phyloP scores from a whole-genome alignment of 129 eudicot species.

The Arctium lappa region DNA sequence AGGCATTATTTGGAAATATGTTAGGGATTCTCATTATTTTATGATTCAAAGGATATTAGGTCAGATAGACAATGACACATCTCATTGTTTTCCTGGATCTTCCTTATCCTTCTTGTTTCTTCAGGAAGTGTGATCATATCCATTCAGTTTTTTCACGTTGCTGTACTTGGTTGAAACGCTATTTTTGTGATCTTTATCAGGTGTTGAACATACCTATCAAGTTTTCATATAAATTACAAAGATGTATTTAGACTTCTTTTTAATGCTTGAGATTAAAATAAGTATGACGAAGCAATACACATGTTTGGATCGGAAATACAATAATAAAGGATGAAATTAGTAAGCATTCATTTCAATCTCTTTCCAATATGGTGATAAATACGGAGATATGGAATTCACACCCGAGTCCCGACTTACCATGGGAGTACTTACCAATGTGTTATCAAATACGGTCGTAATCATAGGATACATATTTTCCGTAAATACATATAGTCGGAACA shows the following conservation, averaged over 20 bases:
- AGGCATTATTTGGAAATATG: constrained; percentile 1
- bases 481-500: background rate
- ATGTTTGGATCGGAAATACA: background rate
- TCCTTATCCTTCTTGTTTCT: background rate
- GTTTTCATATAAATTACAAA: background rate
- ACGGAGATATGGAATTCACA: background rate
- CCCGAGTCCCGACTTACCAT: background rate
- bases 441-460: background rate
- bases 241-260: background rate
- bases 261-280: background rate
- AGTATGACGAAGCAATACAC: background rate
- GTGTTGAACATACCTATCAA: background rate
- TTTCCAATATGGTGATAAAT: background rate
- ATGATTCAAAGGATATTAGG: background rate
- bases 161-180: background rate
- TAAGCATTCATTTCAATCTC: background rate
- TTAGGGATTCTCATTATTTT: background rate
- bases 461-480: background rate
- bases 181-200: constrained; percentile 5
- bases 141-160: background rate
- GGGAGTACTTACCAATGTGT: background rate
- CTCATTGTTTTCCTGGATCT: background rate
- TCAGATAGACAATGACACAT: background rate
- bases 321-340: background rate
- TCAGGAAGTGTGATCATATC: background rate